Conservation (phyloP, 2,329 filamentous ascomycete species). For the Thelonectria olida region DNA sequence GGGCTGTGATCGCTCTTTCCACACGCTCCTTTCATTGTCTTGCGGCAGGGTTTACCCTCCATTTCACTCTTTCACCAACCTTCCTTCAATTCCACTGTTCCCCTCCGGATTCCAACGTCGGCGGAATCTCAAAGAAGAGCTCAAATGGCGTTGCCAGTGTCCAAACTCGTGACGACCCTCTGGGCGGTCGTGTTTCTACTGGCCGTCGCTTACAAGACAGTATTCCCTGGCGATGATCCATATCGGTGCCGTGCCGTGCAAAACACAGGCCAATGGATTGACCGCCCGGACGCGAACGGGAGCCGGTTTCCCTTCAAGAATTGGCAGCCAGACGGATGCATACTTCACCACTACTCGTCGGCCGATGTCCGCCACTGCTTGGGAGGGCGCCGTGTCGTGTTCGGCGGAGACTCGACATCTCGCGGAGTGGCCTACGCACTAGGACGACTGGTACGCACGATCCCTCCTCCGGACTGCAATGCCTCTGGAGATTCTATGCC, state of each 20-base stretch:
- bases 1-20: too few species aligned
- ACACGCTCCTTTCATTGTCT: too few species aligned
- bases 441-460: not conserved
- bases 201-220: not conserved
- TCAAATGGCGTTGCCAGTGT: not conserved
- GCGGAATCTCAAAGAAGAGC: not conserved
- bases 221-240: slow-evolving; percentile 48
- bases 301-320: slow-evolving; percentile 47
- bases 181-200: not conserved
- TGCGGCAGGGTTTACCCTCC: too few species aligned
- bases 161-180: not conserved
- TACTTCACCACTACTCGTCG: slow-evolving; percentile 62
- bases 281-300: slow-evolving; percentile 41
- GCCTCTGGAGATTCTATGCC: not conserved
- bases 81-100: not conserved
- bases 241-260: slow-evolving; percentile 62
- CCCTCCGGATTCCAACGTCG: too few species aligned
- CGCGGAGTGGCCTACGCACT: slow-evolving; percentile 64
- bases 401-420: slow-evolving; percentile 67
- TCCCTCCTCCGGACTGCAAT: not conserved
- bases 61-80: not conserved
- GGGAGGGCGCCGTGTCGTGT: slow-evolving; percentile 55
- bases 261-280: slow-evolving; percentile 59
- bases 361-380: slow-evolving; percentile 62
- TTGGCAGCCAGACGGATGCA: slow-evolving; percentile 69